These are phyloP conservation scores for Amphibolis antarctica DNA, from an alignment of 106 monocot species.

Conservation along the genomic window DNA sequence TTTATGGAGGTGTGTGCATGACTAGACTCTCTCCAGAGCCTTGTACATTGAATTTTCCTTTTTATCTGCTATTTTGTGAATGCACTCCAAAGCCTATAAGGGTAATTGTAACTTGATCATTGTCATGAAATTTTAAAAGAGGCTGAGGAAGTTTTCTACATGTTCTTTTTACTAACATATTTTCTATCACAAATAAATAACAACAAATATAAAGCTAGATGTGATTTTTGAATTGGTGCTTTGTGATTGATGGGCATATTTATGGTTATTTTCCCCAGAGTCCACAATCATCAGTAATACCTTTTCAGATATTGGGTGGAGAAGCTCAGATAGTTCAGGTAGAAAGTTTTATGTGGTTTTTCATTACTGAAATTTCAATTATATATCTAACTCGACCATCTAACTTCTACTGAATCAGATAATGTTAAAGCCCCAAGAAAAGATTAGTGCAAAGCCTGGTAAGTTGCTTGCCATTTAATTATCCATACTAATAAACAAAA, in stretches of 20 bases:
- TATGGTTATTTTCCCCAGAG: constrained; percentile 34
- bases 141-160: too few relatives aligned
- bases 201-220: too few relatives aligned
- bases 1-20: too few relatives aligned
- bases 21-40: too few relatives aligned
- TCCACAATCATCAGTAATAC: constrained; percentile 43
- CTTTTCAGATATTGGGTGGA: constrained; percentile 94
- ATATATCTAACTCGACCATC: neutral
- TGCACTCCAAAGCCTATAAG: too few relatives aligned
- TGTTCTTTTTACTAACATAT: too few relatives aligned
- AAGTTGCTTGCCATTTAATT: constrained; percentile 1
- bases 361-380: neutral
- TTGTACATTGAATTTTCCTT: too few relatives aligned
- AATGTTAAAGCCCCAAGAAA: constrained; percentile 89
- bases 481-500: neutral
- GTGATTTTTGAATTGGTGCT: neutral
- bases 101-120: too few relatives aligned
- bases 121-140: too few relatives aligned
- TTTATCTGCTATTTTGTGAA: too few relatives aligned
- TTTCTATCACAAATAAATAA: too few relatives aligned
- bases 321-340: constrained; percentile 96
- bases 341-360: neutral
- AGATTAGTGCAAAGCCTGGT: constrained; percentile 84
- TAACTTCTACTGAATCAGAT: constrained; percentile 33
- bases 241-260: neutral